Evolutionary conservation across 305 asterid species (phyloP).

Genomic region (Fraxinus xanthoxyloides): DNA sequence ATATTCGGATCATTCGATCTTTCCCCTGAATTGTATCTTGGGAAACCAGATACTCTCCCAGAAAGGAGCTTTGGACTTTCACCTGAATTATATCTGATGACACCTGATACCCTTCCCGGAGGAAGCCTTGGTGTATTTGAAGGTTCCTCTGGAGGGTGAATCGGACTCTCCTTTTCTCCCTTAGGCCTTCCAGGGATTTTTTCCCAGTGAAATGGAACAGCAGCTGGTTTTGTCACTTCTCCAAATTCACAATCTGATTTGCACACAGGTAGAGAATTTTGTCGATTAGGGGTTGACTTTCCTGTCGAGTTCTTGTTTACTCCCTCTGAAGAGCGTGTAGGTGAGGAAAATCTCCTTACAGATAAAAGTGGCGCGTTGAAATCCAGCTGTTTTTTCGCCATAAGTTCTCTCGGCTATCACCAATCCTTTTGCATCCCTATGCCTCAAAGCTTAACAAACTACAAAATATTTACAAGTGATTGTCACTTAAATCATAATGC

Average conservation of each 20-base stretch:
- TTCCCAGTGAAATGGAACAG: constrained; percentile 91
- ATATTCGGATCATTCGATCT: constrained; percentile 39
- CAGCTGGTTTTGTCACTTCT: constrained; percentile 63
- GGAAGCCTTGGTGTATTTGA: constrained; percentile 60
- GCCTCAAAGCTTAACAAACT: constrained; percentile 16
- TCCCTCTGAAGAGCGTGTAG: constrained; percentile 37
- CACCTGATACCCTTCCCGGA: constrained; percentile 37
- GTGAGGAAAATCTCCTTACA: constrained; percentile 54
- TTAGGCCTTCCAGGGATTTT: constrained; percentile 73
- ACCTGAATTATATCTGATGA: constrained; percentile 40
- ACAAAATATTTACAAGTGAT: neutral
- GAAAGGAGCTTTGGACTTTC: constrained; percentile 45
- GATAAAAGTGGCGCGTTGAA: constrained; percentile 81
- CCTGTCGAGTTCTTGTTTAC: constrained; percentile 32
- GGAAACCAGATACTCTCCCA: constrained; percentile 45
- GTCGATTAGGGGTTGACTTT: constrained; percentile 41
- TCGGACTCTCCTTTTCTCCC: constrained; percentile 31
- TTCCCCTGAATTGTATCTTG: constrained; percentile 52
- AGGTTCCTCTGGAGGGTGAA: constrained; percentile 41
- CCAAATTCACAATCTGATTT: constrained; percentile 44
- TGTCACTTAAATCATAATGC: neutral
- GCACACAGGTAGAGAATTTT: constrained; percentile 48
- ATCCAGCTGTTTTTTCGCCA: constrained; percentile 74
- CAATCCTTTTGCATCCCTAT: constrained; percentile 8
- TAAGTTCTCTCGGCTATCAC: constrained; percentile 20